Percentiles rank a stretch among this genome's conserved stretches.
phyloP scores from a whole-genome alignment of 345 rosid genomes.

The Populus deltoides region DNA sequence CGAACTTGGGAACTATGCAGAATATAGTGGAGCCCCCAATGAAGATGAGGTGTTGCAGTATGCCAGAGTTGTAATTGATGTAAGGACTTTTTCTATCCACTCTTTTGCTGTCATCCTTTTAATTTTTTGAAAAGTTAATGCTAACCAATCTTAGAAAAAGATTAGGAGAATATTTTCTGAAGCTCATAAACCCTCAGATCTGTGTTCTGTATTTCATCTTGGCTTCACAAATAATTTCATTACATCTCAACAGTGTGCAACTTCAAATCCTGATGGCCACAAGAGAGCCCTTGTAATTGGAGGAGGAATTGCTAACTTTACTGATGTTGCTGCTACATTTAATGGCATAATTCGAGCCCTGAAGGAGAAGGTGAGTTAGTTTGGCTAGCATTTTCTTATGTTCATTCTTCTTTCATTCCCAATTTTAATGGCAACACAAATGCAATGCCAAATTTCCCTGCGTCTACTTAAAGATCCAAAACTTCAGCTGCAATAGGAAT shows the following conservation, averaged over 20 bases:
- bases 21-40: constrained; percentile 96
- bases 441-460: background rate
- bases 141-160: background rate
- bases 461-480: background rate
- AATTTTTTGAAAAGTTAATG: background rate
- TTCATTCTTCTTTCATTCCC: background rate
- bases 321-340: constrained; percentile 95
- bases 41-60: constrained; percentile 97
- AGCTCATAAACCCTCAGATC: background rate
- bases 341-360: constrained; percentile 88
- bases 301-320: constrained; percentile 97
- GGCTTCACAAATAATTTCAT: constrained; percentile 4
- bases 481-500: background rate
- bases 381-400: background rate
- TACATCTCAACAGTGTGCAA: constrained; percentile 60
- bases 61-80: constrained; percentile 97
- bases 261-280: constrained; percentile 79
- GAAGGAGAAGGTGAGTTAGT: constrained; percentile 45
- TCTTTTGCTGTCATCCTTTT: background rate
- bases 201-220: constrained; percentile 1
- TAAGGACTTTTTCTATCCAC: constrained; percentile 28
- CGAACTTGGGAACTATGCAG: constrained; percentile 91
- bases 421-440: background rate
- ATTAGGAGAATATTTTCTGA: background rate
- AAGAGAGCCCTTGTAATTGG: constrained; percentile 91